Evolutionary conservation across 1,284 basidiomycete genomes (phyloP), one percentile per base, ranked within the genome.

Genomic region (Ceratobasidium papillatum): DNA sequence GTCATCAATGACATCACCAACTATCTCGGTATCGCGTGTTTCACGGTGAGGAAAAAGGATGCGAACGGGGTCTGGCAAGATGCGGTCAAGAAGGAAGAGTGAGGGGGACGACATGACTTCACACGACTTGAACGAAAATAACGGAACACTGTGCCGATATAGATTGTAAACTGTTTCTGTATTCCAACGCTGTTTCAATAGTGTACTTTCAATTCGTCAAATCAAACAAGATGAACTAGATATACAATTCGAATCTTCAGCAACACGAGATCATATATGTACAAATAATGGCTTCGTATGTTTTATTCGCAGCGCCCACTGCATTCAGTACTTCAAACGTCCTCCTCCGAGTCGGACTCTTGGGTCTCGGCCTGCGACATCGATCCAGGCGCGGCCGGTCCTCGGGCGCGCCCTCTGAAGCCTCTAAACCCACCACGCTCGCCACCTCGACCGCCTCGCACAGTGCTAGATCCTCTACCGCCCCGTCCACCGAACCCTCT

Each of bases 1-100:
- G 93, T 96, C 76, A 95, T 96, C 79, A 86, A 85, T 80, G 94
- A 96, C 78, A 94, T 96, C 81, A 95, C 93, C 72, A 88, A 95
- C 77, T 91, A 91, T 82, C 86, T 95, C 66, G 94, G 95, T 8
- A 93, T 96, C 76, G 95, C 94, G 0, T 96, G 95, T 83, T 94
- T 96, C 80, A 94, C 92, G 4, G 94, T 96, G 27, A 85, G 90
- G 76, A 94, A 93, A 84, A 93, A 90, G 85, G 93, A 94, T 78
- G 85, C 83, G 41, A 83, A 87, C 62, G 94, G 94, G 4, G 84
- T 87, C 30, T 95, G 94, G 94, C 84, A 86, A 52, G 81, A 85
- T 66, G 85, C 86, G 19, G 62, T 65, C 25, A 74, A 74, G 41
- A 59, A 74, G 56, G 73, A 66, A n/a, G 72, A 74, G 25, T 63